Percentiles rank a stretch among this genome's conserved stretches.
Conservation (phyloP, 768 basidiomycete genomes). For the Lyophyllum semitale region DNA sequence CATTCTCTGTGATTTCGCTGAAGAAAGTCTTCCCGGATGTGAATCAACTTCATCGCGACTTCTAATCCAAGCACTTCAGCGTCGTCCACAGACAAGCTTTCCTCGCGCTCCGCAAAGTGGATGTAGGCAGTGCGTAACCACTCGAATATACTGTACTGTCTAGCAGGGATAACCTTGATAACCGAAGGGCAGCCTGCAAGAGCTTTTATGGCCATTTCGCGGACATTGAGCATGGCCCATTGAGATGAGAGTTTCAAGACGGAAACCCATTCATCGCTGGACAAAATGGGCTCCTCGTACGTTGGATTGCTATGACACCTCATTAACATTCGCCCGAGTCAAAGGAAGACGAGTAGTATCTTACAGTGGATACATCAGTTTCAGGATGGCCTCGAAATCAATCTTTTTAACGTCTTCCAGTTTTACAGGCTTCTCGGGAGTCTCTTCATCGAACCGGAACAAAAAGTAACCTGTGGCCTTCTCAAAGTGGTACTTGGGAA, state of each 20-base stretch:
- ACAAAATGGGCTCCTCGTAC: not conserved
- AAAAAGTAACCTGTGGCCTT: not conserved
- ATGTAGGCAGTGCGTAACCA: constrained; percentile 1
- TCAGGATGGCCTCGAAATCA: constrained; percentile 8
- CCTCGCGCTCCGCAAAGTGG: not conserved
- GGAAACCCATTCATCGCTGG: constrained; percentile 7
- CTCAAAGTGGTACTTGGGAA: constrained; percentile 5
- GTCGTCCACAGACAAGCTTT: constrained; percentile 6
- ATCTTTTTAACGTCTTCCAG: not conserved
- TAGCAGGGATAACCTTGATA: constrained; percentile 1
- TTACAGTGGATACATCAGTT: constrained; percentile 12
- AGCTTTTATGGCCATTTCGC: constrained; percentile 1
- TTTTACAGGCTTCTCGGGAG: not conserved
- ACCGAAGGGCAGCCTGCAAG: not conserved
- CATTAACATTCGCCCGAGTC: not conserved
- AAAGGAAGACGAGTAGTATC: not conserved
- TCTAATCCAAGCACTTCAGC: constrained; percentile 2
- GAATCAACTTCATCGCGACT: not conserved
- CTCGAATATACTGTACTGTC: not conserved
- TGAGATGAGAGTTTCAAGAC: constrained; percentile 10
- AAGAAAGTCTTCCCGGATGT: not conserved
- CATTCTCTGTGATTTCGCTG: not conserved
- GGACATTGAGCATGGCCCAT: constrained; percentile 12
- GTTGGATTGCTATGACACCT: not conserved
- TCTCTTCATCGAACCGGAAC: constrained; percentile 4